These are phyloP conservation scores for Rossbeevera mucosa DNA, from an alignment of 768 basidiomycete genomes.

Conservation along the genomic window DNA sequence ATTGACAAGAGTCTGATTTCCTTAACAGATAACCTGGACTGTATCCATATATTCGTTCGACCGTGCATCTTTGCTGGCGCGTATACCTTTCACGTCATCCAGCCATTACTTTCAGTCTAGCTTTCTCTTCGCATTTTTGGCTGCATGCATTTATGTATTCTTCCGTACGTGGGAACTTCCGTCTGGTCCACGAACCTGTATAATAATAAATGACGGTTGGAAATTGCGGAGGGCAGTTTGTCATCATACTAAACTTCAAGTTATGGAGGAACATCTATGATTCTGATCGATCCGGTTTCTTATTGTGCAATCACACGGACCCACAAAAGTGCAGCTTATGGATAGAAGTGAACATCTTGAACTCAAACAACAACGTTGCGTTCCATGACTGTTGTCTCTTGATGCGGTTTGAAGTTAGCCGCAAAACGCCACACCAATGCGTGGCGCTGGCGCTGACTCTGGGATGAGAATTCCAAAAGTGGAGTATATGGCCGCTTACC, in stretches of 20 bases:
- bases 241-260: not conserved
- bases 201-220: not conserved
- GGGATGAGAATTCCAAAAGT: not conserved
- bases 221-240: not conserved
- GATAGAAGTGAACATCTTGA: not conserved
- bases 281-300: not conserved
- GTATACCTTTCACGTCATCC: not conserved
- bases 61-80: not conserved
- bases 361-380: constrained; percentile 5
- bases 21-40: not conserved
- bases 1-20: not conserved
- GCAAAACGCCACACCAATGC: not conserved
- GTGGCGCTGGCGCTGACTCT: not conserved
- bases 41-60: constrained; percentile 10
- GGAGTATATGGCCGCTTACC: not conserved
- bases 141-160: constrained; percentile 4
- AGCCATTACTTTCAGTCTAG: not conserved
- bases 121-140: constrained; percentile 4
- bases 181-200: not conserved
- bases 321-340: not conserved
- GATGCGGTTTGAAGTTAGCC: not conserved
- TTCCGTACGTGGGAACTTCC: not conserved
- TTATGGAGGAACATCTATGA: not conserved
- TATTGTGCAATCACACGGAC: not conserved
- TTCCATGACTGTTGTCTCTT: not conserved